Evolutionary conservation across 2,329 filamentous ascomycete genomes (phyloP).

Genomic region (Arthrobotrys megalospora): DNA sequence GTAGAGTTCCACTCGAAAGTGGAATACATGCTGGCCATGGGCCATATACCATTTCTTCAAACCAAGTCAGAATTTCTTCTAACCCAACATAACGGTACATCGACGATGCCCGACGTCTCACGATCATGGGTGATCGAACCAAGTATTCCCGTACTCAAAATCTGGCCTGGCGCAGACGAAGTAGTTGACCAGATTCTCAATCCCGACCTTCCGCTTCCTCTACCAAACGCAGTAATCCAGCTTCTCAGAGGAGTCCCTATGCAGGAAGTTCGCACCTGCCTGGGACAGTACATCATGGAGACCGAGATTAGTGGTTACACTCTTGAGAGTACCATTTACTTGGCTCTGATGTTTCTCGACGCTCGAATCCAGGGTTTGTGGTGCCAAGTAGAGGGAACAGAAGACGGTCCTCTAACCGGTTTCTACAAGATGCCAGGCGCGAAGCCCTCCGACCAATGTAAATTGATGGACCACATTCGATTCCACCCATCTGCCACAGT

Average conservation of each 20-base stretch:
- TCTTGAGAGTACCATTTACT: conserved; percentile 26
- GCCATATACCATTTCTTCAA: conserved; percentile 22
- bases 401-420: conserved; percentile 11
- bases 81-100: conserved; percentile 7
- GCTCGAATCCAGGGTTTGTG: conserved; percentile 27
- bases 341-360: conserved; percentile 31
- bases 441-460: not conserved
- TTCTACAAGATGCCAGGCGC: conserved; percentile 4
- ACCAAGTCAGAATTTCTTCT: conserved; percentile 13
- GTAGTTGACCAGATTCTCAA: conserved; percentile 23
- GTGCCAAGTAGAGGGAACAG: conserved; percentile 12
- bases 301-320: conserved; percentile 27
- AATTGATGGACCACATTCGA: conserved; percentile 14
- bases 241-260: conserved; percentile 10
- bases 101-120: conserved; percentile 11
- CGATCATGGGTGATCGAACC: conserved; percentile 36
- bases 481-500: conserved; percentile 16
- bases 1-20: conserved; percentile 8
- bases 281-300: conserved; percentile 26
- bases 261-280: conserved; percentile 5
- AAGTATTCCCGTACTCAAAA: conserved; percentile 17
- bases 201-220: not conserved
- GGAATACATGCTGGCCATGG: conserved; percentile 13
- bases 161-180: not conserved
- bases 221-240: conserved; percentile 20